These are phyloP conservation scores for Trichoderma harzianum DNA, from an alignment of 2,329 filamentous ascomycete species.

Conservation along the genomic window DNA sequence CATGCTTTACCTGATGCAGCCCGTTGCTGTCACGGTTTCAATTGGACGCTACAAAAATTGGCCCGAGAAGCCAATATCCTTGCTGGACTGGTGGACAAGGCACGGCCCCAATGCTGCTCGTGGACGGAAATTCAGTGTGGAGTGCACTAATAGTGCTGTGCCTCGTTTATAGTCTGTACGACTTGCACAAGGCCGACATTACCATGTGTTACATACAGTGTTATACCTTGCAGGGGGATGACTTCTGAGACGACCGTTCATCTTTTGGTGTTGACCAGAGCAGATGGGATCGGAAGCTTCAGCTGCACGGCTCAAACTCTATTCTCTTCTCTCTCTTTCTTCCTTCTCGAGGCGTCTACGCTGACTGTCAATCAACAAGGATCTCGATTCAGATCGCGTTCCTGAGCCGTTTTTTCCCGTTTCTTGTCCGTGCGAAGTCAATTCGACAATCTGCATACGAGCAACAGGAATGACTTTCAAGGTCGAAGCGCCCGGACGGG, in stretches of 20 bases:
- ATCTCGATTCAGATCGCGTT: background rate
- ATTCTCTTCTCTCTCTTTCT: background rate
- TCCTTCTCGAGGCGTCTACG: background rate
- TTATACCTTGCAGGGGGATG: background rate
- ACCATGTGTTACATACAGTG: background rate
- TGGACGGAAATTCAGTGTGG: background rate
- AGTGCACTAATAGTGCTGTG: conserved; percentile 4
- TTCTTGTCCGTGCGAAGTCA: background rate
- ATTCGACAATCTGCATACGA: background rate
- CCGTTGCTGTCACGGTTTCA: background rate
- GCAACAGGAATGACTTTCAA: background rate
- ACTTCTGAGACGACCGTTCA: background rate
- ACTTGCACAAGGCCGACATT: conserved; percentile 7
- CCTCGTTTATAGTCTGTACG: background rate
- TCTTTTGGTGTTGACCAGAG: background rate
- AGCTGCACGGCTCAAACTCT: background rate
- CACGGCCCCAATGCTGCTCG: conserved; percentile 10
- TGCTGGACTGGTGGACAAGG: background rate
- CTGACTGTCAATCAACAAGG: background rate
- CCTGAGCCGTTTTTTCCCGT: background rate
- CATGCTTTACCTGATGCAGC: conserved; percentile 12
- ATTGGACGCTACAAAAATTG: conserved; percentile 5
- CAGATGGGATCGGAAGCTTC: background rate
- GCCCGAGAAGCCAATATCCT: conserved; percentile 5
- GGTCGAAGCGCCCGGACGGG: background rate